Evolutionary conservation across 192 early-diverging fungal species (phyloP), one percentile per base, ranked within the genome.

Genomic region (Gamsiella multidivaricata): DNA sequence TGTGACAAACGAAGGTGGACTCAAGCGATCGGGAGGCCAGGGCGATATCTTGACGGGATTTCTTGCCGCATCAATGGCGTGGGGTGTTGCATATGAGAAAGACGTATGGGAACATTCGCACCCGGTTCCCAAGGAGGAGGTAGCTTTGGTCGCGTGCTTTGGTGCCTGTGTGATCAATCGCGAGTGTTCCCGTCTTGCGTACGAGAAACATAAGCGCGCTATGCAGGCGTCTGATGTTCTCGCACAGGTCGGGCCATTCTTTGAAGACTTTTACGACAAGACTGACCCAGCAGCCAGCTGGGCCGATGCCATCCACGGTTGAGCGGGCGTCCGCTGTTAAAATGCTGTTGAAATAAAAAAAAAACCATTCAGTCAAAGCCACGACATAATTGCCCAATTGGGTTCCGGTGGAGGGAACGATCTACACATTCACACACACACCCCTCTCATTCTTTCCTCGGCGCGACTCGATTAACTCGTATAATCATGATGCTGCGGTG

Each of bases 1-100:
- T 1, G 94, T 92, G 45, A 83, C 88, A 49, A 84, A 83, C 25
- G 67, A 73, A 28, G 93, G 96, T 23, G 91, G 93, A 3, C 79
- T 94, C 43, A 88, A 95, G 47, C 81, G 98, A 15, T 96, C 94
- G 69, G 98, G 98, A 22, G 97, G 98, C 1, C 98, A 98, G 65
- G 98, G 98, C 32, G 98, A 99, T 73, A 81, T 99, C 7, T 83
- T 99, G 26, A 87, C 93, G 14, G 98, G 98, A 18, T 64, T 89
- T 7, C 71, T 95, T 29, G 93, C 91, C 0, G 88, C 97, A 14
- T 97, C 97, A 29, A 51, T 98, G 43, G 92, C 92, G 0, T 99
- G 98, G 98, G 93, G 89, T 14, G 72, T 82, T 34, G 78, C 78
- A 18, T 92, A 94, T 70, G 69, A 89, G 51, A 82, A 83, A 6